These are phyloP conservation scores for Borealophlyctis nickersoniae DNA, from an alignment of 192 early-diverging fungal species.

Conservation along the genomic window DNA sequence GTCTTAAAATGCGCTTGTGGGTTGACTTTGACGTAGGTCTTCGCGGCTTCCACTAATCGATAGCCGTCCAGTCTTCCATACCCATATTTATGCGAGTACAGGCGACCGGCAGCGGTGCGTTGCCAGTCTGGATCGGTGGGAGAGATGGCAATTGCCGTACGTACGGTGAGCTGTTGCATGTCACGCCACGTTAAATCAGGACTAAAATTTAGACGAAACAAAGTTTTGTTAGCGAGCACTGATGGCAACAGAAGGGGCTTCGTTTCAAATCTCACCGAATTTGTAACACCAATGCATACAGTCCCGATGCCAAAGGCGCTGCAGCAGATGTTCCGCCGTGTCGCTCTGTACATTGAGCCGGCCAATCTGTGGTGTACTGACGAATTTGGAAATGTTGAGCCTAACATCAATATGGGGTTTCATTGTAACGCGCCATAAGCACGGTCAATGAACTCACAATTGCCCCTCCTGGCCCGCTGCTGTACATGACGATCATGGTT, in stretches of 20 bases:
- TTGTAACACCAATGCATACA: constrained; percentile 79
- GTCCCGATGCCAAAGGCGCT: constrained; percentile 87
- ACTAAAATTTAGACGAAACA: constrained; percentile 41
- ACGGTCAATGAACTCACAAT: constrained; percentile 61
- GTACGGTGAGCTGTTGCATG: constrained; percentile 80
- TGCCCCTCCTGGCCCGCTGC: constrained; percentile 61
- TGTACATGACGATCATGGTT: constrained; percentile 84
- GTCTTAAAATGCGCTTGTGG: constrained; percentile 61
- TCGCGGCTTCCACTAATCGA: constrained; percentile 75
- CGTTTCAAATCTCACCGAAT: constrained; percentile 47
- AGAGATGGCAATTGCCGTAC: constrained; percentile 72
- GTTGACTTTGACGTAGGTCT: constrained; percentile 59
- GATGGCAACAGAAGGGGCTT: too few relatives aligned
- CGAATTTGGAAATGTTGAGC: background rate
- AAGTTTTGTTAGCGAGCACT: too few relatives aligned
- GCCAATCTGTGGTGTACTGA: constrained; percentile 85
- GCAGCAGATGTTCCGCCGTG: constrained; percentile 96
- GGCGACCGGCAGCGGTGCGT: constrained; percentile 61
- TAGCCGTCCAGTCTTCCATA: constrained; percentile 89
- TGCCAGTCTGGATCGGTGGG: constrained; percentile 72
- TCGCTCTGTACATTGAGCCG: constrained; percentile 63
- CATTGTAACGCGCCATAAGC: background rate
- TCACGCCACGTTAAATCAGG: constrained; percentile 97
- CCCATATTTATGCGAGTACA: constrained; percentile 90
- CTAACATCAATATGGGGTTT: background rate